A percentile compares a stretch with the other conserved stretches of the same genome.
These are phyloP conservation scores for Mangifera indica DNA, from an alignment of 345 rosid genomes.

Conservation along the genomic window DNA sequence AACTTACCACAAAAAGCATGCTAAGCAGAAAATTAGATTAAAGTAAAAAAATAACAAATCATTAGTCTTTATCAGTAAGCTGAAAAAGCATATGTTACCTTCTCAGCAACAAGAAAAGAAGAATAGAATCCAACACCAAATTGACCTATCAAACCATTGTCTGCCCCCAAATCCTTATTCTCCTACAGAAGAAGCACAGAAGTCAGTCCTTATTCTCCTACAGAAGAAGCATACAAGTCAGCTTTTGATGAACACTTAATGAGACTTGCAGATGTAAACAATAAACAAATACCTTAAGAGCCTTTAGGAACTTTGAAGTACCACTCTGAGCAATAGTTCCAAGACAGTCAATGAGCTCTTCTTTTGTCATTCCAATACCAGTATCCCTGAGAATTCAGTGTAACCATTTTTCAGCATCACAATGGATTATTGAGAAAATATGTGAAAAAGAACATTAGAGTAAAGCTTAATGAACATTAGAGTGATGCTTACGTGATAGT, in stretches of 20 bases:
- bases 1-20: not conserved
- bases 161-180: conserved; percentile 84
- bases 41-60: conserved; percentile 2
- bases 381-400: conserved; percentile 56
- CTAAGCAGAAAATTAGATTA: not conserved
- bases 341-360: conserved; percentile 93
- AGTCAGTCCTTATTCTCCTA: conserved; percentile 88
- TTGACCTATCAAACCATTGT: conserved; percentile 89
- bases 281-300: conserved; percentile 61
- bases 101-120: conserved; percentile 92
- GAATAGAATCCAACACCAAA: conserved; percentile 99
- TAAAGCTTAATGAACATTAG: no score
- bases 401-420: not conserved
- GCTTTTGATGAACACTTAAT: not conserved
- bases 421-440: not conserved
- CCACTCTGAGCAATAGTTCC: conserved; percentile 99
- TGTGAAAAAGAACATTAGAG: not conserved
- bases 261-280: not conserved
- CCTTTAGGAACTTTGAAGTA: conserved; percentile 89
- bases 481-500: conserved; percentile 59
- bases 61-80: not conserved
- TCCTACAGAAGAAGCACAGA: conserved; percentile 46
- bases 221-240: conserved; percentile 16
- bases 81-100: conserved; percentile 43
- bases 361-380: conserved; percentile 98